phyloP scores from a whole-genome alignment of 495 filamentous ascomycete species.

The Xanthoparmelia taractica region DNA sequence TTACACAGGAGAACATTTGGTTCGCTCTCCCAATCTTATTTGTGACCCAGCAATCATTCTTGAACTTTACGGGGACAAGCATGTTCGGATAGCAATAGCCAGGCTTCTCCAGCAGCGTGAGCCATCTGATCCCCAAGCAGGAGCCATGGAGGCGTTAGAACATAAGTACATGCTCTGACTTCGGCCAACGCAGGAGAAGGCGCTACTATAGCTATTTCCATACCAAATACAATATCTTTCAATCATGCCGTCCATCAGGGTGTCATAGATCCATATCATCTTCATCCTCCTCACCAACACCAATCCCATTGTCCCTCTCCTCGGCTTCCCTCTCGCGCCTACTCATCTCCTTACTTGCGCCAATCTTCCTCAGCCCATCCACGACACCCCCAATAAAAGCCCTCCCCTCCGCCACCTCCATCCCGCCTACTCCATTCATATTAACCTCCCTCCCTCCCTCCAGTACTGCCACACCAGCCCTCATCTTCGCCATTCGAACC shows the following conservation, averaged over 20 bases:
- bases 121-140: conserved; percentile 19
- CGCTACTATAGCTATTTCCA: conserved; percentile 1
- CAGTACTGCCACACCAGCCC: conserved; percentile 60
- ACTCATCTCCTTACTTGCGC: conserved; percentile 47
- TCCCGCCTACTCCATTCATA: conserved; percentile 76
- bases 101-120: conserved; percentile 18
- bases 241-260: neutral
- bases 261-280: conserved; percentile 35
- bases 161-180: conserved; percentile 31
- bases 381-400: conserved; percentile 79
- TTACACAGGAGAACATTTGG: conserved; percentile 25
- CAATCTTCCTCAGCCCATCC: conserved; percentile 71
- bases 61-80: conserved; percentile 28
- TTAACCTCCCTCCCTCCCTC: conserved; percentile 56
- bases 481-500: conserved; percentile 81
- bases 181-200: conserved; percentile 17
- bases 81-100: conserved; percentile 25
- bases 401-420: conserved; percentile 84
- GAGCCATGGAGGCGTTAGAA: conserved; percentile 20
- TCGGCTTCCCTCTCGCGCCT: conserved; percentile 50
- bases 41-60: conserved; percentile 25
- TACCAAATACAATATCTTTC: neutral
- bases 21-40: conserved; percentile 29
- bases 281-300: conserved; percentile 23
- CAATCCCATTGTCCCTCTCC: conserved; percentile 30